Evolutionary conservation across 108 stramenopile species (phyloP).

Genomic region (Parietichytrium sp.): DNA sequence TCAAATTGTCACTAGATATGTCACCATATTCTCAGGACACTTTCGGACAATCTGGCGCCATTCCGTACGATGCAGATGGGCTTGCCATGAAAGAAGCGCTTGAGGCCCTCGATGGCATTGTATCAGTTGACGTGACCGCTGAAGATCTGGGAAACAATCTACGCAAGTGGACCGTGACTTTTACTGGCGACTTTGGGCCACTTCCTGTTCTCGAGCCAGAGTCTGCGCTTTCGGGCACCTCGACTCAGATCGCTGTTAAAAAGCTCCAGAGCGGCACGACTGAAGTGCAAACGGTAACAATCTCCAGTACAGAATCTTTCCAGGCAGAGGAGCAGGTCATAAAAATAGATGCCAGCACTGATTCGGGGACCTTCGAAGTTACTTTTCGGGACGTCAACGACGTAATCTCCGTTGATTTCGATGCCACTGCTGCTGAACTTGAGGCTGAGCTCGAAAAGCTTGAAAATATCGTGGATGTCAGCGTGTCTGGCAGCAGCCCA

Average conservation of each 20-base stretch:
- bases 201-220: neutral
- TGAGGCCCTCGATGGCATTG: slow-evolving; percentile 57
- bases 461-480: slow-evolving; percentile 48
- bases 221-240: neutral
- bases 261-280: slow-evolving; percentile 60
- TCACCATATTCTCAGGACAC: neutral
- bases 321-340: slow-evolving; percentile 66
- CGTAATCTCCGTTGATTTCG: slow-evolving; percentile 44
- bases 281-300: slow-evolving; percentile 73
- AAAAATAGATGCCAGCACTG: neutral
- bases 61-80: slow-evolving; percentile 32
- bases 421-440: slow-evolving; percentile 37
- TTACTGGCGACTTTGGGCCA: slow-evolving; percentile 40
- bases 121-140: slow-evolving; percentile 62
- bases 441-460: slow-evolving; percentile 46
- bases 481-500: neutral
- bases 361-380: slow-evolving; percentile 45
- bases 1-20: slow-evolving; percentile 53
- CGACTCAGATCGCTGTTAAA: slow-evolving; percentile 41
- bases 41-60: neutral
- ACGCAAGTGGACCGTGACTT: slow-evolving; percentile 52
- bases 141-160: neutral
- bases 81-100: slow-evolving; percentile 56
- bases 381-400: slow-evolving; percentile 42
- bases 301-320: slow-evolving; percentile 64